phyloP scores from a whole-genome alignment of 257 asterid genomes.

The Ophiorrhiza pumila region DNA sequence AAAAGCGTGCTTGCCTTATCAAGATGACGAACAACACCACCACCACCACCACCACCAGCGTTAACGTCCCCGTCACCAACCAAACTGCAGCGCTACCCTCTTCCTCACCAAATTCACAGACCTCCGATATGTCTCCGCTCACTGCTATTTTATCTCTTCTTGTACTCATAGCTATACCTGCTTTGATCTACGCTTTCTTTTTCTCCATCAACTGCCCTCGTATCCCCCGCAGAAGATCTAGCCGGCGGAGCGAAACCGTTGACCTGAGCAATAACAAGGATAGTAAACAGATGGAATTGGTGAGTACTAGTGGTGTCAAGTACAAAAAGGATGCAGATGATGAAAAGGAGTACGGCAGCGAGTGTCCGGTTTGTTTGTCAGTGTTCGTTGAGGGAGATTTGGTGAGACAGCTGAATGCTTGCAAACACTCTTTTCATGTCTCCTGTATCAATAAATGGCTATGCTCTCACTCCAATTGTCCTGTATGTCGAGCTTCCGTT shows the following conservation, averaged over 20 bases:
- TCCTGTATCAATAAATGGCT: constrained; percentile 69
- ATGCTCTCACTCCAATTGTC: constrained; percentile 50
- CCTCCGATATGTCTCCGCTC: constrained; percentile 34
- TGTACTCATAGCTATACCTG: constrained; percentile 35
- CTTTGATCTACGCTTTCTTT: constrained; percentile 44
- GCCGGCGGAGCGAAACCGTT: neutral
- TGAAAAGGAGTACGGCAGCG: constrained; percentile 25
- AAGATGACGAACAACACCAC: neutral
- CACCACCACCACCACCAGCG: neutral
- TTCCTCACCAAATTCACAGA: constrained; percentile 19
- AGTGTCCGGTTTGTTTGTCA: constrained; percentile 68
- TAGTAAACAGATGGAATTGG: constrained; percentile 11
- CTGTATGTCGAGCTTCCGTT: constrained; percentile 63
- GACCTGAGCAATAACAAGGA: constrained; percentile 1
- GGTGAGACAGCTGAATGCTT: constrained; percentile 40
- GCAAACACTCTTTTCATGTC: constrained; percentile 55
- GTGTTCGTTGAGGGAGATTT: constrained; percentile 55
- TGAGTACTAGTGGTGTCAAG: constrained; percentile 16
- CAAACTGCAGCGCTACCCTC: constrained; percentile 19
- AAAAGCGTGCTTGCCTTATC: constrained; percentile 13
- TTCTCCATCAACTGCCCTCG: constrained; percentile 32
- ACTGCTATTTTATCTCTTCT: constrained; percentile 37
- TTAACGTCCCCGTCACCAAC: neutral
- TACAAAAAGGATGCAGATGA: constrained; percentile 25
- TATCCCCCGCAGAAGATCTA: constrained; percentile 25